phyloP scores from a whole-genome alignment of 495 filamentous ascomycete genomes.

The Aspergillus asperescens region DNA sequence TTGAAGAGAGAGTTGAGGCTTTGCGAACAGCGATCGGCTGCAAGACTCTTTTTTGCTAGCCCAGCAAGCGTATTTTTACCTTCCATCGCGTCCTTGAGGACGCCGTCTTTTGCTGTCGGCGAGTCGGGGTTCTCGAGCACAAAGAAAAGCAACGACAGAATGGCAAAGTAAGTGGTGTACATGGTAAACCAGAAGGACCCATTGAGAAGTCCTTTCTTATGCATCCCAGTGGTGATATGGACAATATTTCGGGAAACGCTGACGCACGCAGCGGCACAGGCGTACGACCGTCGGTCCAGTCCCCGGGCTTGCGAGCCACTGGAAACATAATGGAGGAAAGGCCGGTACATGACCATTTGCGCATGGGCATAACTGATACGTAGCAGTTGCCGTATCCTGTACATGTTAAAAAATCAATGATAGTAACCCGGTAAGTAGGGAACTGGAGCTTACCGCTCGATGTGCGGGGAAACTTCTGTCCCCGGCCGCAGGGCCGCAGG shows the following conservation, averaged over 20 bases:
- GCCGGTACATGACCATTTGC: constrained; percentile 91
- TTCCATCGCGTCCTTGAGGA: constrained; percentile 76
- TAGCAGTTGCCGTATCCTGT: constrained; percentile 77
- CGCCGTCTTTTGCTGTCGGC: constrained; percentile 61
- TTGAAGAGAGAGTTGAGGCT: constrained; percentile 73
- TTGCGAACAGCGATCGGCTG: constrained; percentile 76
- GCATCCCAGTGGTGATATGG: constrained; percentile 87
- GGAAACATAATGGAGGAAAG: constrained; percentile 92
- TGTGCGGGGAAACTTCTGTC: constrained; percentile 63
- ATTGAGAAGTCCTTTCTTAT: constrained; percentile 71
- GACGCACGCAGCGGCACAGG: constrained; percentile 87
- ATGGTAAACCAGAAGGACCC: constrained; percentile 96
- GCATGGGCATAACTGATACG: constrained; percentile 86
- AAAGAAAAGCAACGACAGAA: constrained; percentile 84
- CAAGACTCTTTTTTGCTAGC: constrained; percentile 77
- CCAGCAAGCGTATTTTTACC: constrained; percentile 75
- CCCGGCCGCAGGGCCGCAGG: constrained; percentile 70
- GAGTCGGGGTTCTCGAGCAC: constrained; percentile 86
- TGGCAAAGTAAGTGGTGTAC: constrained; percentile 93
- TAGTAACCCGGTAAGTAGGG: background rate
- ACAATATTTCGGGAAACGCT: constrained; percentile 91
- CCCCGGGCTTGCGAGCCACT: constrained; percentile 58
- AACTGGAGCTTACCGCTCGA: constrained; percentile 60
- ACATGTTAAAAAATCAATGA: background rate
- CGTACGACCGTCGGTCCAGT: constrained; percentile 82